Evolutionary conservation across 768 basidiomycete genomes (phyloP).

Genomic region (Lactarius vividus): DNA sequence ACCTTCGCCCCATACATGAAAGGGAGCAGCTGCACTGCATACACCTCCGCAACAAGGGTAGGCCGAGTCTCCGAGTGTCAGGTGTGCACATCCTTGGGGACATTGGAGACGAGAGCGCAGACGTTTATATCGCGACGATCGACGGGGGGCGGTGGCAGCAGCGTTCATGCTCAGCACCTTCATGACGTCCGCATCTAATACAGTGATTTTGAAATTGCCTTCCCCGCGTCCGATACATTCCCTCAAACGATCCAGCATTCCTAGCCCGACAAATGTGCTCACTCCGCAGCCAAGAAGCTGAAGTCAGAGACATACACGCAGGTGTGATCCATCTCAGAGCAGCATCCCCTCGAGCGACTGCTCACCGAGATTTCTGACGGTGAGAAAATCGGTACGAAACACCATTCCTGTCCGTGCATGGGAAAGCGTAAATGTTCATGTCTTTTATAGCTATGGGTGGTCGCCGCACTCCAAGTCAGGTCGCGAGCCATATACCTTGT

Average conservation of each 20-base stretch:
- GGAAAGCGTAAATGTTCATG: conserved; percentile 11
- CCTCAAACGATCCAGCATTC: conserved; percentile 2
- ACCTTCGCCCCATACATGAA: conserved; percentile 43
- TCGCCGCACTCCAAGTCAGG: conserved; percentile 72
- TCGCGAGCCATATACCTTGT: conserved; percentile 89
- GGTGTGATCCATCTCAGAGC: conserved; percentile 73
- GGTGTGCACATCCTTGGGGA: conserved; percentile 57
- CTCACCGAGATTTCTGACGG: conserved; percentile 74
- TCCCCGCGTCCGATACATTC: conserved; percentile 11
- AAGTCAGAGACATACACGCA: conserved; percentile 78
- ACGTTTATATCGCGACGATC: conserved; percentile 49
- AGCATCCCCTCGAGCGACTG: conserved; percentile 70
- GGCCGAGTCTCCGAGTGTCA: conserved; percentile 29
- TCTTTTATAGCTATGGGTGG: conserved; percentile 67
- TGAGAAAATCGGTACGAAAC: conserved; percentile 64
- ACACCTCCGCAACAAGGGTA: conserved; percentile 46
- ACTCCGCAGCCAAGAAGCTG: conserved; percentile 34
- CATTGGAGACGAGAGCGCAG: conserved; percentile 56
- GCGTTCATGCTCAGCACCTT: neutral
- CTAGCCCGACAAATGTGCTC: neutral
- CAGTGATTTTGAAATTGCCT: neutral
- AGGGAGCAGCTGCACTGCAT: conserved; percentile 41
- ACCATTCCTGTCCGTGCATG: neutral
- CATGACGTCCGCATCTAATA: conserved; percentile 2
- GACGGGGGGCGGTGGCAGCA: conserved; percentile 12